Evolutionary conservation across 73 alveolate species (phyloP).

Genomic region (Diophrys appendiculata): DNA sequence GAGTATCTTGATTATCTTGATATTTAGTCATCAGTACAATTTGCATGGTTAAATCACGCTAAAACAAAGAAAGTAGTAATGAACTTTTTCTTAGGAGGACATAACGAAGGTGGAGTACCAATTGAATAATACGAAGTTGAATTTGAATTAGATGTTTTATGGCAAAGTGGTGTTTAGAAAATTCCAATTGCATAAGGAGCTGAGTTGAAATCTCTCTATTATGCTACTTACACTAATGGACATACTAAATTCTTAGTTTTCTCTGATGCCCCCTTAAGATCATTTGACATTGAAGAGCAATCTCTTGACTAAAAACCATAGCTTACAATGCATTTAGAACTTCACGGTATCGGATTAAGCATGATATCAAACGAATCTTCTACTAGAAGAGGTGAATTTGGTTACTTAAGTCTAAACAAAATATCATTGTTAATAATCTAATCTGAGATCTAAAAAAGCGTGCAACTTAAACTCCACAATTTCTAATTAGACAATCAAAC

Average conservation of each 20-base stretch:
- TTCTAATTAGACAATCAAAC: slow-evolving; percentile 52
- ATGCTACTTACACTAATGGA: slow-evolving; percentile 54
- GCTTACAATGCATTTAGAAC: slow-evolving; percentile 10
- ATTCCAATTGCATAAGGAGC: slow-evolving; percentile 17
- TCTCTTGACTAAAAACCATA: slow-evolving; percentile 36
- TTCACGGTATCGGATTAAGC: slow-evolving; percentile 7
- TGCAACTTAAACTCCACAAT: slow-evolving; percentile 35
- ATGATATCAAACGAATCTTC: neutral
- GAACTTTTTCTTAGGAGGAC: slow-evolving; percentile 28
- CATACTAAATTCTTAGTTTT: slow-evolving; percentile 38
- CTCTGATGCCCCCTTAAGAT: slow-evolving; percentile 9
- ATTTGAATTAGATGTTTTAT: slow-evolving; percentile 32
- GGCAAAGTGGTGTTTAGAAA: neutral
- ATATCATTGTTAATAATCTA: slow-evolving; percentile 1
- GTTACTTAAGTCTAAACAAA: neutral
- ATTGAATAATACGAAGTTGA: neutral
- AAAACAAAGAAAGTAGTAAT: slow-evolving; percentile 14
- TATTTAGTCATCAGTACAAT: slow-evolving; percentile 12
- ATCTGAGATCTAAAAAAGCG: slow-evolving; percentile 20
- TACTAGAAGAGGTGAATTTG: slow-evolving; percentile 2
- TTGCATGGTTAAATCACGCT: slow-evolving; percentile 41
- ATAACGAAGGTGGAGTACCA: slow-evolving; percentile 11
- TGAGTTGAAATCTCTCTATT: slow-evolving; percentile 3
- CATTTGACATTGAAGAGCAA: slow-evolving; percentile 13
- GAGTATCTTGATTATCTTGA: slow-evolving; percentile 39